Evolutionary conservation across 306 rosid genomes (phyloP).

Genomic region (Castanospermum australe): DNA sequence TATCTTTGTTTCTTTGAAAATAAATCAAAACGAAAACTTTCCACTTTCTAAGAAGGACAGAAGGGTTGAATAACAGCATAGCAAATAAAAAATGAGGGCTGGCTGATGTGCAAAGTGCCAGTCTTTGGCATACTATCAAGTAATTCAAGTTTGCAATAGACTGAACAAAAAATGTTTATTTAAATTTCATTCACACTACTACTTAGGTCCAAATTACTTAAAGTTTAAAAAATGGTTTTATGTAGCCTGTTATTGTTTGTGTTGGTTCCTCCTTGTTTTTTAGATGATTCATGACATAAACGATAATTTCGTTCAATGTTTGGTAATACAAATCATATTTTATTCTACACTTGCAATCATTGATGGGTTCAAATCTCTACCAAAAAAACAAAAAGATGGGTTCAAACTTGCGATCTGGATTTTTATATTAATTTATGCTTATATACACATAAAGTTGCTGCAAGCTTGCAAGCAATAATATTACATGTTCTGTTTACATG

Average conservation of each 20-base stretch:
- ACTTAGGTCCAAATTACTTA: neutral
- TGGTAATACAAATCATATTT: neutral
- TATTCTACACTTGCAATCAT: neutral
- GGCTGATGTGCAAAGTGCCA: neutral
- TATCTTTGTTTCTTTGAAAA: neutral
- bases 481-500: neutral
- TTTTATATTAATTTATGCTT: neutral
- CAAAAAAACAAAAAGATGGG: too few species aligned
- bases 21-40: too few species aligned
- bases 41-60: neutral
- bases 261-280: neutral
- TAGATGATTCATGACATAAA: neutral
- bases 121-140: neutral
- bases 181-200: neutral
- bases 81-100: neutral
- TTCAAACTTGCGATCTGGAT: slow-evolving; percentile 14
- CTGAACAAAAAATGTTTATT: neutral
- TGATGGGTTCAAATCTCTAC: slow-evolving; percentile 23
- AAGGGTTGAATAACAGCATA: neutral
- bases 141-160: neutral
- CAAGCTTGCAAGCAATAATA: slow-evolving; percentile 37
- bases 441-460: slow-evolving; percentile 15
- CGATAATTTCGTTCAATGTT: neutral
- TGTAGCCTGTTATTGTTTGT: neutral
- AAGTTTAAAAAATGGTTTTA: neutral